Evolutionary conservation across 2,329 filamentous ascomycete genomes (phyloP).

Genomic region (Alternaria sp.): DNA sequence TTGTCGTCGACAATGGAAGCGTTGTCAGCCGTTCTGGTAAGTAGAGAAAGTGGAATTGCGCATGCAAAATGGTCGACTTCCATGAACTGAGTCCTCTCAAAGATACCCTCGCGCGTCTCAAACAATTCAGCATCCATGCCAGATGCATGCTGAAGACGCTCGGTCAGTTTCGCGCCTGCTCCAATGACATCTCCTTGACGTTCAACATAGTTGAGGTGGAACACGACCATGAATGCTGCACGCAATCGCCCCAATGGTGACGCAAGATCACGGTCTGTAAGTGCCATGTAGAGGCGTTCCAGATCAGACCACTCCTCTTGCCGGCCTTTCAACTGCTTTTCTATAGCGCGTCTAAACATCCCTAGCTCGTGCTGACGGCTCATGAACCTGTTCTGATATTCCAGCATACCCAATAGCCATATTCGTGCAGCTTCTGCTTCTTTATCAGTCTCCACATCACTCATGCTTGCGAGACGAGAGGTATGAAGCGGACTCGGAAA

Average conservation of each 20-base stretch:
- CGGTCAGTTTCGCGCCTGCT: neutral
- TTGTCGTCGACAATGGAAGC: conserved; percentile 13
- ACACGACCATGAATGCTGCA: conserved; percentile 16
- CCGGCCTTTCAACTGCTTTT: conserved; percentile 17
- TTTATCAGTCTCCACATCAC: conserved; percentile 4
- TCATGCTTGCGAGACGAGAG: neutral
- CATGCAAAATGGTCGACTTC: conserved; percentile 34
- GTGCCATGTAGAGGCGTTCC: conserved; percentile 30
- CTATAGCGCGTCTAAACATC: conserved; percentile 22
- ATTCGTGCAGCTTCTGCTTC: conserved; percentile 13
- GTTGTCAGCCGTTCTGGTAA: neutral
- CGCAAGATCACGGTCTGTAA: conserved; percentile 19
- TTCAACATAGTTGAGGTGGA: conserved; percentile 23
- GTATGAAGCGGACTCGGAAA: neutral
- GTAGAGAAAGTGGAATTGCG: conserved; percentile 21
- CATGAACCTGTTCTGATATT: conserved; percentile 9
- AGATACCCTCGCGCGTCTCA: conserved; percentile 8
- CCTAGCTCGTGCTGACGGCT: conserved; percentile 13
- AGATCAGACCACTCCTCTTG: conserved; percentile 14
- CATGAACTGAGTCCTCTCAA: neutral
- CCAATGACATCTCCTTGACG: conserved; percentile 8
- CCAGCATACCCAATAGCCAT: conserved; percentile 22
- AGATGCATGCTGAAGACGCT: conserved; percentile 1
- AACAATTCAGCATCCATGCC: neutral
- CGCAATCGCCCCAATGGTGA: conserved; percentile 17